These are phyloP conservation scores for Metroxylon sagu DNA, from an alignment of 176 grass and related monocot species.

Conservation along the genomic window DNA sequence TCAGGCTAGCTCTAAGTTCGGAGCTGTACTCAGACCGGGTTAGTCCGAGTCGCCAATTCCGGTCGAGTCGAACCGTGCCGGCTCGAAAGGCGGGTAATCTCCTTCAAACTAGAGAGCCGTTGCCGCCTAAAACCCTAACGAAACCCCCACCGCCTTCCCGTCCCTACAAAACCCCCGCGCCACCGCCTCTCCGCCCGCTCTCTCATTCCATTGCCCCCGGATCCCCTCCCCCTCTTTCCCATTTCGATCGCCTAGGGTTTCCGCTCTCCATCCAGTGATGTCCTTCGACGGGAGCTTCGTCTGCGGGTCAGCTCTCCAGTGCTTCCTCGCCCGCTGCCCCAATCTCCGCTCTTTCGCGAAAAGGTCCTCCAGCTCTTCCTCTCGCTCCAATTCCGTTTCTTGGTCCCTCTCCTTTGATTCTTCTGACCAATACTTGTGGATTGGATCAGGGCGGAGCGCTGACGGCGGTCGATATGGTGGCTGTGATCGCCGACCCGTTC, in stretches of 20 bases:
- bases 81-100: no score
- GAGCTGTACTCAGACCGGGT: no score
- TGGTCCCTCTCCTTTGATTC: background rate
- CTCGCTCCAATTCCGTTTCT: background rate
- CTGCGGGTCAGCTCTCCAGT: slow-evolving; percentile 31
- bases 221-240: background rate
- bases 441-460: slow-evolving; percentile 5
- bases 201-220: background rate
- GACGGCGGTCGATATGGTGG: slow-evolving; percentile 40
- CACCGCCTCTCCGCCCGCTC: background rate
- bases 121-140: slow-evolving; percentile 55
- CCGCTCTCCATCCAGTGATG: slow-evolving; percentile 26
- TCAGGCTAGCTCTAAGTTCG: no score
- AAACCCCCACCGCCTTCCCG: slow-evolving; percentile 4
- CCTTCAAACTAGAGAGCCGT: no score
- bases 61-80: no score
- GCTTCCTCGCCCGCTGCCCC: slow-evolving; percentile 55
- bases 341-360: slow-evolving; percentile 39
- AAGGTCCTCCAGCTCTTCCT: slow-evolving; percentile 3
- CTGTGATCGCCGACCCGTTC: slow-evolving; percentile 63
- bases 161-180: background rate
- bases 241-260: background rate
- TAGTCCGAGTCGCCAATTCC: no score
- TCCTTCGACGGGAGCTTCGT: slow-evolving; percentile 75
- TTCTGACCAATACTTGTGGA: no score